Evolutionary conservation across 192 early-diverging fungal genomes (phyloP), one percentile per base, ranked within the genome.

Genomic region (Backusella sp.): DNA sequence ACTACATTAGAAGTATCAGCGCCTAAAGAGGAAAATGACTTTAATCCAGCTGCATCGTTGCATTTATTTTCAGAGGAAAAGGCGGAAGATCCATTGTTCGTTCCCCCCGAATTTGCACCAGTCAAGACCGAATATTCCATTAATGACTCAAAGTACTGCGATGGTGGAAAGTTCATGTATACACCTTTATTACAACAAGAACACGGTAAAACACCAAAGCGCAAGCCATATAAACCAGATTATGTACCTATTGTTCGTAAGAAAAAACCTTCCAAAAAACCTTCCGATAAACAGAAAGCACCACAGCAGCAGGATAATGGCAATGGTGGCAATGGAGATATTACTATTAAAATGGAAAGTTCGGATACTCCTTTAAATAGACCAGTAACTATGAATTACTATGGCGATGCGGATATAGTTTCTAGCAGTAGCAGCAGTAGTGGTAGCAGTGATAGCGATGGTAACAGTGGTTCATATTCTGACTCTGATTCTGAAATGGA

Each of bases 111-210:
- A 32, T 80, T 80, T 72, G 78, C 82, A 7, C 82, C 82, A 19
- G 35, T 83, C 19, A 26, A 68, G 7, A 41, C 80, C 1, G 39
- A 68, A 12, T 66, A 53, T 35, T 41, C 68, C 9, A 79, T 83
- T 11, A 75, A 83, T 28, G 76, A 80, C 72, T 72, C 82, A n/a
- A 83, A 83, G 42, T 83, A 83, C 36, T 65, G 59, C n/a, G 42
- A 73, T 30, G 82, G 82, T 28, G 82, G 82, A 19, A 83, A 83
- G 62, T 83, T 83, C 56, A 72, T 68, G 11, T 80, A 80, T 23
- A 37, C 72, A 21, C 78, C 78, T 30, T 59, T 66, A 0, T 34
- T 68, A n/a, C 44, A 66, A 34, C 34, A 70, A 28, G 32, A 72
- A 28, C 66, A 30, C 15, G 26, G 23, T 39, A 42, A 56, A 34